phyloP scores from a whole-genome alignment of 1,284 basidiomycete species.

The Sporisorium iseilematis-ciliati region DNA sequence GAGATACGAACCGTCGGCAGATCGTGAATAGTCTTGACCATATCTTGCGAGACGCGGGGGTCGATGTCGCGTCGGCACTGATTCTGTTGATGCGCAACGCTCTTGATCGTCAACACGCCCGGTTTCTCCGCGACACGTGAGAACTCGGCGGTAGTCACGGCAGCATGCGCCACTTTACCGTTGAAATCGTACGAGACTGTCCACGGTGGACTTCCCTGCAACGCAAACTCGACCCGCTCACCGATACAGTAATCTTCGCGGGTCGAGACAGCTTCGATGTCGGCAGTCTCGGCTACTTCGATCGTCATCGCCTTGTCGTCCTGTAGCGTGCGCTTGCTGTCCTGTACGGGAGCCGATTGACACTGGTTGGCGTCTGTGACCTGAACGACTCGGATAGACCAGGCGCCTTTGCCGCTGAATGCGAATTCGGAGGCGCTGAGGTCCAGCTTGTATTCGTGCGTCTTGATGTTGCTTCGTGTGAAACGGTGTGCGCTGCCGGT shows the following conservation, averaged over 20 bases:
- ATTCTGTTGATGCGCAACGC: constrained; percentile 80
- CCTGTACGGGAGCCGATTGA: constrained; percentile 12
- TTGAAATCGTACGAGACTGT: constrained; percentile 89
- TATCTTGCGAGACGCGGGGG: constrained; percentile 31
- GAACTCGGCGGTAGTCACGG: constrained; percentile 83
- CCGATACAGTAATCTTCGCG: constrained; percentile 89
- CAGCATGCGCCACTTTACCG: constrained; percentile 80
- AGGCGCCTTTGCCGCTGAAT: constrained; percentile 79
- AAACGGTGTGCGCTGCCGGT: constrained; percentile 68
- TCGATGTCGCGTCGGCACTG: constrained; percentile 72
- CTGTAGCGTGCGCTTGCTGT: constrained; percentile 13
- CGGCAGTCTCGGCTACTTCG: constrained; percentile 93
- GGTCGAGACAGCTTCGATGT: constrained; percentile 85
- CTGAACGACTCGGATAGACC: constrained; percentile 73
- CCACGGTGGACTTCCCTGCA: constrained; percentile 97
- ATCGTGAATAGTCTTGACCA: constrained; percentile 82
- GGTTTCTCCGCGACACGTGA: constrained; percentile 82
- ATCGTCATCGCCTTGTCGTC: constrained; percentile 29
- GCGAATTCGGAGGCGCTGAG: constrained; percentile 81
- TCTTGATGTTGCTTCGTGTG: constrained; percentile 75
- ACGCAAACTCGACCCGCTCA: constrained; percentile 87
- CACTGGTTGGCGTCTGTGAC: constrained; percentile 64
- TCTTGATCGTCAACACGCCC: constrained; percentile 84
- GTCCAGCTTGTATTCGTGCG: constrained; percentile 83
- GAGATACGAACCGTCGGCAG: constrained; percentile 88